Evolutionary conservation across 768 basidiomycete species (phyloP).

Genomic region (Lactarius deliciosus): DNA sequence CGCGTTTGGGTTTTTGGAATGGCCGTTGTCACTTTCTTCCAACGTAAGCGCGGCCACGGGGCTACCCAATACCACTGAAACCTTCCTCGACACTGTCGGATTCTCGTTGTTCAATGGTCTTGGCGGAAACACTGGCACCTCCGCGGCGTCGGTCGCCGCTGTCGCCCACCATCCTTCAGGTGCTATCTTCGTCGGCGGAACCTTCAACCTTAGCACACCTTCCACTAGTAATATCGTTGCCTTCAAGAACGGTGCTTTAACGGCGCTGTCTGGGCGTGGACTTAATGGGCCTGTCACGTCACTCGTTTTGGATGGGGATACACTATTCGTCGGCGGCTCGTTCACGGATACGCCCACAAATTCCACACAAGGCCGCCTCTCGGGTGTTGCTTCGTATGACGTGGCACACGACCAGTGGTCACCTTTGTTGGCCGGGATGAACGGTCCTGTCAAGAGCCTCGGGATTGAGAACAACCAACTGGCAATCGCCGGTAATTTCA

Average conservation of each 20-base stretch:
- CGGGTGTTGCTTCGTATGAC: constrained; percentile 71
- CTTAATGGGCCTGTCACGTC: constrained; percentile 78
- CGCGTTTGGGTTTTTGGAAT: constrained; percentile 89
- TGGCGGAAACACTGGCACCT: constrained; percentile 45
- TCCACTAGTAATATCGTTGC: constrained; percentile 67
- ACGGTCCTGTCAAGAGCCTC: constrained; percentile 72
- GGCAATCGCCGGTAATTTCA: constrained; percentile 76
- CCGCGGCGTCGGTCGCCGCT: constrained; percentile 48
- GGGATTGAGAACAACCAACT: constrained; percentile 50
- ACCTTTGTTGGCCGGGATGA: constrained; percentile 67
- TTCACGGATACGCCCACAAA: constrained; percentile 69
- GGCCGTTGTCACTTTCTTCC: constrained; percentile 53
- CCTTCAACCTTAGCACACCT: constrained; percentile 62
- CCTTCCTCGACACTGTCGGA: constrained; percentile 61
- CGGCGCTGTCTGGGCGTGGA: constrained; percentile 59
- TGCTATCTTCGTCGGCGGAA: constrained; percentile 70
- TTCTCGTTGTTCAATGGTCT: constrained; percentile 60
- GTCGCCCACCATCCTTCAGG: constrained; percentile 68
- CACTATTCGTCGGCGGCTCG: constrained; percentile 82
- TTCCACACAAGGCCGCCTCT: constrained; percentile 52
- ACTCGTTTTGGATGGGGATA: constrained; percentile 58
- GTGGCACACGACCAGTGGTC: constrained; percentile 64
- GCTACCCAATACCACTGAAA: constrained; percentile 69
- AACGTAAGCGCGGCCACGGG: constrained; percentile 57
- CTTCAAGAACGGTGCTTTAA: constrained; percentile 59